phyloP scores from a whole-genome alignment of 2,329 filamentous ascomycete species.

The Penicillium sp. region DNA sequence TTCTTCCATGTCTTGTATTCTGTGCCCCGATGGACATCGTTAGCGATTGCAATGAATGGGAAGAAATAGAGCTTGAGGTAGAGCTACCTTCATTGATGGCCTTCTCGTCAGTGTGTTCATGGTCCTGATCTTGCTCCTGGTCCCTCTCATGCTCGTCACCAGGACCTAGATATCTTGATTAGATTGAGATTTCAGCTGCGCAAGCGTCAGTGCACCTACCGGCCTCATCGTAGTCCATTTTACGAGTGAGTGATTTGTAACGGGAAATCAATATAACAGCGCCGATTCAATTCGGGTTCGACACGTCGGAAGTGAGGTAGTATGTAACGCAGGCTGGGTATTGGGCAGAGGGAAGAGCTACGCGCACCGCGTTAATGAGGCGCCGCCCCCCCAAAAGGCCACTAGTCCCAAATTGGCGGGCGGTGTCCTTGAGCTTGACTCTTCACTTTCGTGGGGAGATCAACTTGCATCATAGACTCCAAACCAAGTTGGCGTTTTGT shows the following conservation, averaged over 20 bases:
- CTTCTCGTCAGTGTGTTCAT: slow-evolving; percentile 78
- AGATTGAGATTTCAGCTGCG: slow-evolving; percentile 19
- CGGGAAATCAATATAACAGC: slow-evolving; percentile 1
- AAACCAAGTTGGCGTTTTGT: slow-evolving; percentile 4
- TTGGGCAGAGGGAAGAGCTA: slow-evolving; percentile 13
- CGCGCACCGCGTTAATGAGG: slow-evolving; percentile 43
- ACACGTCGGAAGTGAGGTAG: background rate
- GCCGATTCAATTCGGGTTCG: background rate
- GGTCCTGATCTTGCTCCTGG: slow-evolving; percentile 56
- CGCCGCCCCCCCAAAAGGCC: slow-evolving; percentile 1
- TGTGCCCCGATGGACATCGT: slow-evolving; percentile 35
- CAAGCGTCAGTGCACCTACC: slow-evolving; percentile 15
- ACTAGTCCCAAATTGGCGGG: slow-evolving; percentile 26
- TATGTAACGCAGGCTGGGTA: background rate
- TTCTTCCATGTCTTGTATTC: slow-evolving; percentile 99
- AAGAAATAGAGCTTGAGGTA: background rate
- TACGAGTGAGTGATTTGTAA: background rate
- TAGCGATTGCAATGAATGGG: slow-evolving; percentile 1
- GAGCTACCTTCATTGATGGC: slow-evolving; percentile 85
- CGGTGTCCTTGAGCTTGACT: slow-evolving; percentile 27
- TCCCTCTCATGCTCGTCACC: slow-evolving; percentile 40
- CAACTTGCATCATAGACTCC: slow-evolving; percentile 11
- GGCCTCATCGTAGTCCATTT: slow-evolving; percentile 42
- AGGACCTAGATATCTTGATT: slow-evolving; percentile 22
- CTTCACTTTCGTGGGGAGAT: slow-evolving; percentile 10